These are phyloP conservation scores for Linum trigynum DNA, from an alignment of 345 rosid genomes.

Conservation along the genomic window DNA sequence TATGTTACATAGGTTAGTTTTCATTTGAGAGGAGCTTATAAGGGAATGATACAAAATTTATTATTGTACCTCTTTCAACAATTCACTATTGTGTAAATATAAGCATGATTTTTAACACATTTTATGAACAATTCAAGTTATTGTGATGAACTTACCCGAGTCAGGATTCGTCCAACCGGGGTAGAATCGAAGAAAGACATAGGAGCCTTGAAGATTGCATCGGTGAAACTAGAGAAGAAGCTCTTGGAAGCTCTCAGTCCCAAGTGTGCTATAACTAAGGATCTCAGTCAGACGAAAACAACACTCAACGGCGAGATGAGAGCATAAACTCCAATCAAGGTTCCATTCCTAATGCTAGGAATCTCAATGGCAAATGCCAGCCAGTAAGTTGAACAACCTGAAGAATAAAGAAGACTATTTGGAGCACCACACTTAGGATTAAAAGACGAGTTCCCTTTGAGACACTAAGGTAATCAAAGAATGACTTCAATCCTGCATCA, in stretches of 20 bases:
- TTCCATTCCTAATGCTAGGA: conserved; percentile 30
- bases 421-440: conserved; percentile 21
- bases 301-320: conserved; percentile 50
- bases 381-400: conserved; percentile 73
- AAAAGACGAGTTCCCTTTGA: conserved; percentile 39
- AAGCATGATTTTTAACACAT: background rate
- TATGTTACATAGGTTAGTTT: too few relatives aligned
- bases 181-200: conserved; percentile 79
- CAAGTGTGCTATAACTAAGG: conserved; percentile 35
- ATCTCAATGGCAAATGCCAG: conserved; percentile 50
- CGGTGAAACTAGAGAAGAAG: conserved; percentile 54
- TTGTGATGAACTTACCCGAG: conserved; percentile 39
- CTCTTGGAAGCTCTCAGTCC: conserved; percentile 63
- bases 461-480: conserved; percentile 44
- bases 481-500: conserved; percentile 54
- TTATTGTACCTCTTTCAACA: too few relatives aligned
- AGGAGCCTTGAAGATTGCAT: conserved; percentile 56
- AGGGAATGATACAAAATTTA: too few relatives aligned
- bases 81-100: too few relatives aligned
- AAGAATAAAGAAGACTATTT: conserved; percentile 36
- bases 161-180: conserved; percentile 63
- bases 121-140: too few relatives aligned
- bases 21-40: too few relatives aligned
- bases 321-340: conserved; percentile 48
- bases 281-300: conserved; percentile 36